A percentile compares a stretch with the other conserved stretches of the same genome.
These are phyloP conservation scores for Rutstroemia sp. DNA, from an alignment of 2,329 filamentous ascomycete species.

Conservation along the genomic window DNA sequence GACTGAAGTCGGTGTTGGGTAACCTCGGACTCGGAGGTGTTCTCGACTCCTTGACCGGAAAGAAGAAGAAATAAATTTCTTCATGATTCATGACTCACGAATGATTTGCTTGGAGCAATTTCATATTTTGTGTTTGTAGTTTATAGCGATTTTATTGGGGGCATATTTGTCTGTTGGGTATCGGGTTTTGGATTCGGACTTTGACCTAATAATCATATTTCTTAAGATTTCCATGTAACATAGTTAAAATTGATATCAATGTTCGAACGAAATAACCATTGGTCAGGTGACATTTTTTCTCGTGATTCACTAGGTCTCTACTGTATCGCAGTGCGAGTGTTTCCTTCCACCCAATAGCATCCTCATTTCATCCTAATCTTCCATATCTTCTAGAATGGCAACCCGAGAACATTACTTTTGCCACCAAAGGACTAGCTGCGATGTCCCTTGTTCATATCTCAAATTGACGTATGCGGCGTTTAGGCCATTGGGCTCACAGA, in stretches of 20 bases:
- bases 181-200: neutral
- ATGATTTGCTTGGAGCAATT: neutral
- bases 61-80: constrained; percentile 31
- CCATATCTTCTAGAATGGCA: neutral
- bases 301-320: too few relatives aligned
- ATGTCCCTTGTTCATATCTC: neutral
- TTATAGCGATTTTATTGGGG: neutral
- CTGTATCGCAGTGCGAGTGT: too few relatives aligned
- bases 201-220: too few relatives aligned
- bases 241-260: neutral
- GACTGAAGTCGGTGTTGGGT: constrained; percentile 67
- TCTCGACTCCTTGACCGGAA: constrained; percentile 37
- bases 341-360: too few relatives aligned
- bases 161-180: neutral
- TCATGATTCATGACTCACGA: neutral
- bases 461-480: constrained; percentile 6
- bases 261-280: too few relatives aligned
- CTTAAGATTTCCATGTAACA: neutral
- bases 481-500: neutral
- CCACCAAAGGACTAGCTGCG: neutral
- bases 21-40: constrained; percentile 57
- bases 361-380: neutral
- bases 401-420: neutral
- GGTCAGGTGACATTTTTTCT: too few relatives aligned
- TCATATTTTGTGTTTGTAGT: constrained; percentile 5